A percentile compares a stretch with the other conserved stretches of the same genome.
These are phyloP conservation scores for Penicillium maclennaniae DNA, from an alignment of 495 filamentous ascomycete species.

Conservation along the genomic window DNA sequence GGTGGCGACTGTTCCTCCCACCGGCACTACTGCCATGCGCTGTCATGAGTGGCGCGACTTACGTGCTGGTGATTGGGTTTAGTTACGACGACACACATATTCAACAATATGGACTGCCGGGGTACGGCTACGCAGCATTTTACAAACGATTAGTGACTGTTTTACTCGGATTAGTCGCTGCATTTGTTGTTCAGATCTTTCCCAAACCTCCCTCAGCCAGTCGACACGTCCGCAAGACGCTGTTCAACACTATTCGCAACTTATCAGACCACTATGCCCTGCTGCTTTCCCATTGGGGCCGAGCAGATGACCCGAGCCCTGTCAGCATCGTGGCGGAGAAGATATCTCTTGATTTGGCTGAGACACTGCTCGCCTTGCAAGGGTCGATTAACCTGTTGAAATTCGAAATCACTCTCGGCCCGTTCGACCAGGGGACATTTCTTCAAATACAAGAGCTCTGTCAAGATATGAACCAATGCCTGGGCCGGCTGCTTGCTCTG, in stretches of 20 bases:
- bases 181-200: slow-evolving; percentile 2
- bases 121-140: not conserved
- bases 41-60: not conserved
- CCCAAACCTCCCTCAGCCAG: not conserved
- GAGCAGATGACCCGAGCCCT: not conserved
- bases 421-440: not conserved
- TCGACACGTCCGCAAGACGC: not conserved
- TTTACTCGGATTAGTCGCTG: not conserved
- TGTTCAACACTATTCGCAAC: not conserved
- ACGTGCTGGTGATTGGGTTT: not conserved
- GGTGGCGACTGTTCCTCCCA: not conserved
- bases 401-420: not conserved
- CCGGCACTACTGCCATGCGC: not conserved
- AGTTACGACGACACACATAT: not conserved
- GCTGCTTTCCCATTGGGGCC: slow-evolving; percentile 1
- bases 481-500: not conserved
- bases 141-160: slow-evolving; percentile 2
- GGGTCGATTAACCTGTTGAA: not conserved
- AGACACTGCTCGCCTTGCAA: not conserved
- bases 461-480: not conserved
- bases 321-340: slow-evolving; percentile 4
- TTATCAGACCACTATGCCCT: slow-evolving; percentile 1
- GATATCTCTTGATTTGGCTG: not conserved
- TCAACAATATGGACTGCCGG: not conserved
- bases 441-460: not conserved